A percentile compares a stretch with the other conserved stretches of the same genome.
phyloP scores from a whole-genome alignment of 257 asterid genomes.

The Solanum sejunctum region DNA sequence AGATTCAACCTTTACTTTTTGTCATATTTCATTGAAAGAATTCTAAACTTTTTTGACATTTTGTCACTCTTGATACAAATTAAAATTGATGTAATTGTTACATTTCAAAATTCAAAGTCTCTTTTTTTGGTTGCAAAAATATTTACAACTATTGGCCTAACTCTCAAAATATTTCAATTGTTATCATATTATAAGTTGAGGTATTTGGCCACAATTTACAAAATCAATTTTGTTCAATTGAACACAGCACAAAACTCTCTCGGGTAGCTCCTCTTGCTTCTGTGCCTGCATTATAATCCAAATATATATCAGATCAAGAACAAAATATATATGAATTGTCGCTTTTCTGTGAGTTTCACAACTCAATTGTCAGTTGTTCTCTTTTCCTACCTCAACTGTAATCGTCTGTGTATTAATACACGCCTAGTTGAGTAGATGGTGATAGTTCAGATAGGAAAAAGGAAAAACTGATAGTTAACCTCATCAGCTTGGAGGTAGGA shows the following conservation, averaged over 20 bases:
- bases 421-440: too few species aligned
- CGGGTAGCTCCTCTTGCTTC: slow-evolving; percentile 65
- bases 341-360: background rate
- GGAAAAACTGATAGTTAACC: too few species aligned
- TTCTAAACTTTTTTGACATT: background rate
- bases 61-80: background rate
- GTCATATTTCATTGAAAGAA: background rate
- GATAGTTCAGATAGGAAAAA: too few species aligned
- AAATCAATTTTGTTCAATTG: slow-evolving; percentile 62
- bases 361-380: background rate
- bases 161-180: background rate
- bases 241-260: slow-evolving; percentile 71
- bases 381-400: background rate
- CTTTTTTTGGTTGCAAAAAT: background rate
- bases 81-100: background rate
- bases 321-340: background rate
- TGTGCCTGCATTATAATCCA: slow-evolving; percentile 52
- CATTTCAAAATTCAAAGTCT: background rate
- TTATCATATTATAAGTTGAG: slow-evolving; percentile 21
- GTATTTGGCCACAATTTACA: slow-evolving; percentile 51
- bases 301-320: background rate
- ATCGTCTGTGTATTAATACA: too few species aligned
- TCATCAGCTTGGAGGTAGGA: too few species aligned
- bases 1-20: background rate
- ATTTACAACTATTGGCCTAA: background rate